A percentile compares a stretch with the other conserved stretches of the same genome.
These are phyloP conservation scores for Apophysomyces variabilis DNA, from an alignment of 371 early-diverging fungal genomes.

Conservation along the genomic window DNA sequence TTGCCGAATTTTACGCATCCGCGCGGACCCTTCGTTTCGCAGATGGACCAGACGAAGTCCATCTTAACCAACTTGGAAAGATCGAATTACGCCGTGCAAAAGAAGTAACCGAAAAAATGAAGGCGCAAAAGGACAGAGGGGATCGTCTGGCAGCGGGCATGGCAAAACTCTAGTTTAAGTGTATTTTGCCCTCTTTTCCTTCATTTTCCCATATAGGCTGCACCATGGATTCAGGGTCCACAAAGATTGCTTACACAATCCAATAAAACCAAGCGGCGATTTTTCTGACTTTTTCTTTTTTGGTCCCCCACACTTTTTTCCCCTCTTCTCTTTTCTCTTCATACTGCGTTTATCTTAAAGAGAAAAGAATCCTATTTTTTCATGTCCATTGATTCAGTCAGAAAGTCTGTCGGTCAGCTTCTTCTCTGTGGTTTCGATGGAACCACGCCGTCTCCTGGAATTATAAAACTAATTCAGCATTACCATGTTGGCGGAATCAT, in stretches of 20 bases:
- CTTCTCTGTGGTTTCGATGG: constrained; percentile 56
- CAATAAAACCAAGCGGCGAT: constrained; percentile 2
- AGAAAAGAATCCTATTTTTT: neutral
- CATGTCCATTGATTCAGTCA: constrained; percentile 11
- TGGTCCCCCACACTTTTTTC: neutral
- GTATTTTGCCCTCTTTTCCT: neutral
- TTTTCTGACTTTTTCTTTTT: neutral
- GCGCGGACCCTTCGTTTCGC: constrained; percentile 90
- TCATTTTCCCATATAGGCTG: neutral
- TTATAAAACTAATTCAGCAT: constrained; percentile 45
- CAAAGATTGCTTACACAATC: constrained; percentile 1
- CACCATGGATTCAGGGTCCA: constrained; percentile 2
- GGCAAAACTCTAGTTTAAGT: neutral
- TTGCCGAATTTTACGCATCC: constrained; percentile 85
- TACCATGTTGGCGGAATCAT: constrained; percentile 52
- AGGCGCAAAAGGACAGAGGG: constrained; percentile 40
- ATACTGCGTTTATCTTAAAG: too few species aligned
- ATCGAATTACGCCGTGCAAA: constrained; percentile 51
- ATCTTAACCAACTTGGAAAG: constrained; percentile 48
- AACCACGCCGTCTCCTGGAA: constrained; percentile 38
- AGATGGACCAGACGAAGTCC: constrained; percentile 71
- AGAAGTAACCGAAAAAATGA: constrained; percentile 36
- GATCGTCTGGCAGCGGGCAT: constrained; percentile 23
- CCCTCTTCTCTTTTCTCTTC: neutral
- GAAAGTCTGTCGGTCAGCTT: constrained; percentile 39